phyloP scores from a whole-genome alignment of 305 asterid genomes.

The Ajuga reptans region DNA sequence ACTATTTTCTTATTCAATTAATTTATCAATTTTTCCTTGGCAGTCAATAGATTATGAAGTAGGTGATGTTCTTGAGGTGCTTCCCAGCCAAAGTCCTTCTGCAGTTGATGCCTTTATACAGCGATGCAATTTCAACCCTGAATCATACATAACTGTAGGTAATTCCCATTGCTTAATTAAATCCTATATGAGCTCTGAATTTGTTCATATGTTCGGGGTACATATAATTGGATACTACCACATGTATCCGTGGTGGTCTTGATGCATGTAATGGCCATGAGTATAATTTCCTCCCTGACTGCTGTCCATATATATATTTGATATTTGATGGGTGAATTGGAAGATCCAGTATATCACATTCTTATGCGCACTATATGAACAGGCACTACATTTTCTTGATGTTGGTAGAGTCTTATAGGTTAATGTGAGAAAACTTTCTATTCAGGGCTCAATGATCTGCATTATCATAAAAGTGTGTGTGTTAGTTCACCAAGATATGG shows the following conservation, averaged over 20 bases:
- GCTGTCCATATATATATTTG: background rate
- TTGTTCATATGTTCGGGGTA: background rate
- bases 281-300: background rate
- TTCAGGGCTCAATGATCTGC: slow-evolving; percentile 1
- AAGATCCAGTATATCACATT: too few relatives aligned
- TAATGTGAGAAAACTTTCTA: background rate
- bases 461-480: background rate
- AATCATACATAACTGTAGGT: slow-evolving; percentile 70
- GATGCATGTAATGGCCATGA: slow-evolving; percentile 15
- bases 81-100: slow-evolving; percentile 71
- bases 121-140: slow-evolving; percentile 79
- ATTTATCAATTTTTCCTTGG: slow-evolving; percentile 15
- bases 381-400: background rate
- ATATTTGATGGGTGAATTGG: slow-evolving; percentile 8
- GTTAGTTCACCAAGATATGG: background rate
- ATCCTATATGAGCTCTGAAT: background rate
- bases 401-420: slow-evolving; percentile 1
- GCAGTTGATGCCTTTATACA: slow-evolving; percentile 69
- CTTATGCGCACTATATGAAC: slow-evolving; percentile 4
- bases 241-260: background rate
- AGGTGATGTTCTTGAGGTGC: slow-evolving; percentile 84
- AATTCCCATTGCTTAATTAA: background rate
- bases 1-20: background rate
- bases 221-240: background rate
- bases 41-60: slow-evolving; percentile 73